Evolutionary conservation across 495 filamentous ascomycete genomes (phyloP), one percentile per base, ranked within the genome.

Genomic region (Penicillium tannophilum): DNA sequence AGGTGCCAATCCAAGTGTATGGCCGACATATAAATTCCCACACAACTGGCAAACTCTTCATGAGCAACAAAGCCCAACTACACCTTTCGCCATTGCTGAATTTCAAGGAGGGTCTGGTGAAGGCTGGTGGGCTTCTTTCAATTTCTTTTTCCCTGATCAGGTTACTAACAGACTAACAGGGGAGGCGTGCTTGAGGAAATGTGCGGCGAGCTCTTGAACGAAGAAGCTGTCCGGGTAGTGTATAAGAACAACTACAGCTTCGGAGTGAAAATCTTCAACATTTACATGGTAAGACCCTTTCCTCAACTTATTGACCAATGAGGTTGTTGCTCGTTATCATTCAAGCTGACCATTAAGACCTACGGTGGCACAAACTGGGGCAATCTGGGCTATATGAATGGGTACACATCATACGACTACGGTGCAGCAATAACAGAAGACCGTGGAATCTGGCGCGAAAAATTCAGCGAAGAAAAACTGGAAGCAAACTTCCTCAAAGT

Each of bases 301-400:
- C 16, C 19, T 20, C 8, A 17, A 31, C 23, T 16, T 6, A 47
- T 9, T 23, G 23, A 35, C 2, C n/a, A n/a, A n/a, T n/a, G n/a
- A n/a, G n/a, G n/a, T n/a, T n/a, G n/a, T n/a, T n/a, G n/a, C n/a
- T n/a, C n/a, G n/a, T n/a, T n/a, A n/a, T n/a, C n/a, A n/a, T n/a
- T n/a, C 8, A 31, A 41, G 16, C 17, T 57, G 35, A 26, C 16
- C 61, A 35, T 55, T n/a, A 19, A 84, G 82, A 80, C 73, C 0
- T 86, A 71, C 47, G 87, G 88, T 17, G 87, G 86, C 4, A 89
- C 87, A 6, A 91, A 91, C 63, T 91, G 88, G 89, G 89, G 89
- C n/a, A 90, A 91, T 61, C 69, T 90, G 16, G 87, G 88, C 0
- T 78, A 87, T 60, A 79, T 84, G 14, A 82, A 80, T 6, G 85